Conservation (phyloP, 345 rosid species). For the Gossypium raimondii region DNA sequence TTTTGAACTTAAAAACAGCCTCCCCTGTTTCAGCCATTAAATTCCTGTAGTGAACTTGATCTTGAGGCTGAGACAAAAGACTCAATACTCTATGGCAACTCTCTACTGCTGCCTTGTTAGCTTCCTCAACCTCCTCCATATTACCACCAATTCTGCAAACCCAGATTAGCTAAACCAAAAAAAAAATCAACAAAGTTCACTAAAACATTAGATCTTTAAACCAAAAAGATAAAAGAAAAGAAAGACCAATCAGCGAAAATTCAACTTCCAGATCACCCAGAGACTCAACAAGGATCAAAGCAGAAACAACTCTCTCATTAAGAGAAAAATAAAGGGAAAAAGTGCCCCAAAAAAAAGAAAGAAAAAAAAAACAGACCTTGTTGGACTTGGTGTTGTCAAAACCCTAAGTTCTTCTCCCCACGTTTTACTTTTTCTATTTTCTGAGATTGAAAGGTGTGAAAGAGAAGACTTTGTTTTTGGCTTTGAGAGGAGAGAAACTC, state of each 20-base stretch:
- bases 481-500: slow-evolving; percentile 34
- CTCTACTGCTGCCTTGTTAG: slow-evolving; percentile 79
- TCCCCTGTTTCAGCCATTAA: slow-evolving; percentile 71
- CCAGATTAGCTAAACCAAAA: slow-evolving; percentile 14
- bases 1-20: slow-evolving; percentile 84
- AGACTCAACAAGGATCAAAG: slow-evolving; percentile 9
- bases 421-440: slow-evolving; percentile 13
- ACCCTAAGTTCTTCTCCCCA: slow-evolving; percentile 57
- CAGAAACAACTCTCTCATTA: neutral
- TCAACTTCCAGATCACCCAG: slow-evolving; percentile 23
- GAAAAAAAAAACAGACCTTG: slow-evolving; percentile 31
- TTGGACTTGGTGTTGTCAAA: slow-evolving; percentile 40
- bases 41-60: slow-evolving; percentile 53
- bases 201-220: slow-evolving; percentile 12
- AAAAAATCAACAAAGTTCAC: slow-evolving; percentile 20
- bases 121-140: slow-evolving; percentile 93
- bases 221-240: slow-evolving; percentile 4
- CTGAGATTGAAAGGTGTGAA: slow-evolving; percentile 71
- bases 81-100: slow-evolving; percentile 78
- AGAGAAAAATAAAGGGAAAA: slow-evolving; percentile 1
- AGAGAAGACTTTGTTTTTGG: slow-evolving; percentile 58
- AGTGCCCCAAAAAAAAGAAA: slow-evolving; percentile 9
- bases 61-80: slow-evolving; percentile 53
- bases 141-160: slow-evolving; percentile 26
- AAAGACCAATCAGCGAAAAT: slow-evolving; percentile 32